phyloP scores from a whole-genome alignment of 2,329 filamentous ascomycete species.

The Aotearoamyces nothofagi region DNA sequence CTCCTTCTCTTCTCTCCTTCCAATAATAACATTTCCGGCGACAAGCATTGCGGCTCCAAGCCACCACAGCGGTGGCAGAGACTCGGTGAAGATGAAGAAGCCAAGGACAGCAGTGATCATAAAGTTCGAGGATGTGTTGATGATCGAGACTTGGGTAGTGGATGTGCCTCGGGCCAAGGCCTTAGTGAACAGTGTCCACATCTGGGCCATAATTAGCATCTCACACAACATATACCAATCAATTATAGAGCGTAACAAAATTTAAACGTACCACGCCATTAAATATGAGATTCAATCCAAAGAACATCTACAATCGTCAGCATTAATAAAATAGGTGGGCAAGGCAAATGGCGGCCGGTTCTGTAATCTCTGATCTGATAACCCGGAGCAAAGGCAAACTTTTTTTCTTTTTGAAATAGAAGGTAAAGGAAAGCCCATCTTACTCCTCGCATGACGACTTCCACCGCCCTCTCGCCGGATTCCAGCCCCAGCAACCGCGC shows the following conservation, averaged over 20 bases:
- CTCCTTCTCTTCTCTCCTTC: constrained; percentile 43
- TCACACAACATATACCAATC: too few relatives aligned
- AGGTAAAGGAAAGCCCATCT: constrained; percentile 11
- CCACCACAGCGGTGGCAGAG: constrained; percentile 63
- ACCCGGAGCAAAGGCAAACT: too few relatives aligned
- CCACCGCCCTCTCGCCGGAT: constrained; percentile 29
- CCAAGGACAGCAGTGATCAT: constrained; percentile 63
- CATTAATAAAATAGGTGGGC: neutral
- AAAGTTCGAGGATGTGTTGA: constrained; percentile 75
- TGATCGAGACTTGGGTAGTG: constrained; percentile 65
- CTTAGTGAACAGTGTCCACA: constrained; percentile 74
- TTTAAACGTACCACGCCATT: constrained; percentile 54
- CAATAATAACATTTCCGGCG: constrained; percentile 65
- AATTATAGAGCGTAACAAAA: too few relatives aligned
- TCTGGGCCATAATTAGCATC: too few relatives aligned
- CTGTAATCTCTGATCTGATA: too few relatives aligned
- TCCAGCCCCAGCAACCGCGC: constrained; percentile 27
- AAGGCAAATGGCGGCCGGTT: too few relatives aligned
- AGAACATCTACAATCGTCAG: constrained; percentile 48
- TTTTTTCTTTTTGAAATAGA: too few relatives aligned
- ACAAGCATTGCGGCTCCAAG: constrained; percentile 57
- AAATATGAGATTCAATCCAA: constrained; percentile 58
- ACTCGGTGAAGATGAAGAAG: constrained; percentile 54
- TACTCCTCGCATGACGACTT: constrained; percentile 34
- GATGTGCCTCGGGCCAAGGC: constrained; percentile 61